Percentiles rank a stretch among this genome's conserved stretches.
These are phyloP conservation scores for Dactylellina parvicollis DNA, from an alignment of 2,329 filamentous ascomycete species.

Conservation along the genomic window DNA sequence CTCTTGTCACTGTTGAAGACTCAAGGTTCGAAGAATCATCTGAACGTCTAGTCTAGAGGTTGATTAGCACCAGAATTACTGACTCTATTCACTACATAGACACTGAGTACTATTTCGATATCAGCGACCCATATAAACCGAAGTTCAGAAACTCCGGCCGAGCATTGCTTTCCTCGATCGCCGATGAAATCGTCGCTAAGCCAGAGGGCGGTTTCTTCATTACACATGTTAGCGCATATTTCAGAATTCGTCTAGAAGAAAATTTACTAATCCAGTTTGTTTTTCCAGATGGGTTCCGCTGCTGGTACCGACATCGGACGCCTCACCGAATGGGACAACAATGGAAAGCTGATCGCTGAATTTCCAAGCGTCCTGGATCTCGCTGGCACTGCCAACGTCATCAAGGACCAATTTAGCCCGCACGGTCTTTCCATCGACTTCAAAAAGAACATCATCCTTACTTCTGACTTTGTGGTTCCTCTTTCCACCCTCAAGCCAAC, in stretches of 20 bases:
- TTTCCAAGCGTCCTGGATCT: conserved; percentile 68
- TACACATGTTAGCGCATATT: conserved; percentile 53
- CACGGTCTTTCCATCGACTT: conserved; percentile 71
- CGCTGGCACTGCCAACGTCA: conserved; percentile 67
- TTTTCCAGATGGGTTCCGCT: conserved; percentile 61
- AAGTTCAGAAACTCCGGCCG: conserved; percentile 71
- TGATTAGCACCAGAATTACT: not conserved
- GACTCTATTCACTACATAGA: conserved; percentile 1
- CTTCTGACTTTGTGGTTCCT: conserved; percentile 72
- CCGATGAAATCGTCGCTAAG: conserved; percentile 72
- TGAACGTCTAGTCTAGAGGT: too few relatives aligned
- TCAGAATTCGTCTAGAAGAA: not conserved
- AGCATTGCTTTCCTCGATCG: conserved; percentile 69
- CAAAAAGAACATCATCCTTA: conserved; percentile 69
- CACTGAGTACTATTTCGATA: conserved; percentile 69
- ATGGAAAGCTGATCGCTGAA: conserved; percentile 71
- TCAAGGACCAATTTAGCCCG: conserved; percentile 71
- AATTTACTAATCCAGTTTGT: not conserved
- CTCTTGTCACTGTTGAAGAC: conserved; percentile 70
- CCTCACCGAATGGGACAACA: conserved; percentile 70
- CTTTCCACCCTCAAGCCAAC: conserved; percentile 71
- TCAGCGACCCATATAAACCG: conserved; percentile 69
- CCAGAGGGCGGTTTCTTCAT: conserved; percentile 65
- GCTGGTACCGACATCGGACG: conserved; percentile 70
- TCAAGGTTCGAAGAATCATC: conserved; percentile 58